phyloP scores from a whole-genome alignment of 2,329 filamentous ascomycete genomes.

The Phialophora verrucosa region DNA sequence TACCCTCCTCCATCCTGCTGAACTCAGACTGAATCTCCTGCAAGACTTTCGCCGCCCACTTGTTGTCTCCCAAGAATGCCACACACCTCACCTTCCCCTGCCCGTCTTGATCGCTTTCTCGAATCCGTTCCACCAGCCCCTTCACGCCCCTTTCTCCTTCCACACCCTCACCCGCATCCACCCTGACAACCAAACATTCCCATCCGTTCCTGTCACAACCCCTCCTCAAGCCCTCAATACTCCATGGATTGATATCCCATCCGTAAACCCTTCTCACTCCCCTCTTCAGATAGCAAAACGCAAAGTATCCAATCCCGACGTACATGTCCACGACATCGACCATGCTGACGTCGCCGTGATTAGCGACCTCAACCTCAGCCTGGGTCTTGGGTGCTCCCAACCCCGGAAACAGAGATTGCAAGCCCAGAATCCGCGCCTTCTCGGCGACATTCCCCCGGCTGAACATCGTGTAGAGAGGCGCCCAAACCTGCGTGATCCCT shows the following conservation, averaged over 20 bases:
- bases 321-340: conserved; percentile 74
- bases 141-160: conserved; percentile 34
- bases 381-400: conserved; percentile 20
- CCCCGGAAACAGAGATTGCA: conserved; percentile 39
- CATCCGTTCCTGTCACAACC: conserved; percentile 75
- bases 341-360: conserved; percentile 38
- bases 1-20: conserved; percentile 41
- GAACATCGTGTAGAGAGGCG: conserved; percentile 92
- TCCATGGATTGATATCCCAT: conserved; percentile 92
- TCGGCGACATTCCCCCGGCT: conserved; percentile 88
- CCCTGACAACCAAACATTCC: conserved; percentile 61
- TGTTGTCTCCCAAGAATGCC: conserved; percentile 73
- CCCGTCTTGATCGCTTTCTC: background rate
- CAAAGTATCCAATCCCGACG: conserved; percentile 92
- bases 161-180: conserved; percentile 46
- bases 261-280: conserved; percentile 74
- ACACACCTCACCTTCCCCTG: conserved; percentile 60
- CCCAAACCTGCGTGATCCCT: conserved; percentile 82
- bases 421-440: conserved; percentile 73
- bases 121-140: conserved; percentile 45
- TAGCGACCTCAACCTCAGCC: conserved; percentile 16
- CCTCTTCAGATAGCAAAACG: conserved; percentile 77
- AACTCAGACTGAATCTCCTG: conserved; percentile 43
- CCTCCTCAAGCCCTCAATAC: conserved; percentile 77
- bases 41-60: conserved; percentile 55